Evolutionary conservation across 2,329 filamentous ascomycete species (phyloP), one percentile per base, ranked within the genome.

Genomic region (Grosmannia huntii): DNA sequence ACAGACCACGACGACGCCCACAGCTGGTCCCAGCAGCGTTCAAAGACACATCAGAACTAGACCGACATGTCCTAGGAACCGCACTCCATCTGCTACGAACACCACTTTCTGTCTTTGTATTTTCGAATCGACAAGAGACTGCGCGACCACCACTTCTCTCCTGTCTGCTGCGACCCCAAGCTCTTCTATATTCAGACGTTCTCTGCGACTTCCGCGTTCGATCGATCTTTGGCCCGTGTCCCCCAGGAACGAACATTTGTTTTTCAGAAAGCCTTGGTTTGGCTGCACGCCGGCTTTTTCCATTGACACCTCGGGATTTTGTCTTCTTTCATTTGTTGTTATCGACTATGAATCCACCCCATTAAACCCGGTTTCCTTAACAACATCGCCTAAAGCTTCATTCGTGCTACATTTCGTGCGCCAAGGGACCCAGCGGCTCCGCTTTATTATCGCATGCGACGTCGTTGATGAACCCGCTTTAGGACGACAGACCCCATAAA

Each of bases 281-380:
- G 23, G 46, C 46, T 49, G 21, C 46, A 23, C 46, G 36, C 44
- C 16, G 19, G n/a, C 31, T 28, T n/a, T 27, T 44, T 46, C 9
- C 28, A 16, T 19, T 27, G 27, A n/a, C 49, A 9, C 23, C 4
- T 55, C n/a, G 11, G 44, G 21, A 21, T 14, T 12, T 16, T 49
- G 10, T 10, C 25, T 25, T 27, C 0, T 12, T 23, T 63, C 36
- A 56, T 53, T 52, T 56, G 48, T 56, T 52, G 59, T 63, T 63
- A 49, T 49, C 23, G 67, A 69, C 66, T 68, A 70, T 70, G 68
- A 68, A 66, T 68, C 64, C 59, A 57, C 65, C 65, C 57, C 61
- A 67, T 60, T 70, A 66, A 69, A 55, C 61, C 31, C 58, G 57
- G 48, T 38, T 44, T n/a, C 23, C 54, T 41, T 16, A 28, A 48